Percentiles rank a stretch among this genome's conserved stretches.
phyloP scores from a whole-genome alignment of 1,284 basidiomycete species.

The Coriolopsis trogii region DNA sequence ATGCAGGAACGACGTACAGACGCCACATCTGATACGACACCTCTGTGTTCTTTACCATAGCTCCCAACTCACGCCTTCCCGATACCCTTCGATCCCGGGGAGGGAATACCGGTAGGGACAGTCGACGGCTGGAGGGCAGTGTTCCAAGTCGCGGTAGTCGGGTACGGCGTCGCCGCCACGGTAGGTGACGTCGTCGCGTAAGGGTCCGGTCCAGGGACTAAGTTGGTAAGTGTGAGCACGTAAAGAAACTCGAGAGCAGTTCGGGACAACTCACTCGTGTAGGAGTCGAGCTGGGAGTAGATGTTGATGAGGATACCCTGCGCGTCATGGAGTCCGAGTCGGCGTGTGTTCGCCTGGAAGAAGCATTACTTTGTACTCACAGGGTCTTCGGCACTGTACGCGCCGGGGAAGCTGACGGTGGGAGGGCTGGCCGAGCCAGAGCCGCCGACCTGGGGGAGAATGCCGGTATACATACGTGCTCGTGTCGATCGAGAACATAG shows the following conservation, averaged over 20 bases:
- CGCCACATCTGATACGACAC: background rate
- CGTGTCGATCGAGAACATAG: background rate
- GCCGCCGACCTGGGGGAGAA: slow-evolving; percentile 30
- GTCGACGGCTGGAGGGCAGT: slow-evolving; percentile 36
- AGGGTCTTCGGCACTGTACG: slow-evolving; percentile 46
- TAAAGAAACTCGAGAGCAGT: background rate
- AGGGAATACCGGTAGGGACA: slow-evolving; percentile 32
- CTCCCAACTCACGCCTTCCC: slow-evolving; percentile 14
- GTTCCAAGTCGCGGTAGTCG: slow-evolving; percentile 39
- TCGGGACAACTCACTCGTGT: slow-evolving; percentile 33
- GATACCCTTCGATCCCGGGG: slow-evolving; percentile 15
- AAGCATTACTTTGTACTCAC: slow-evolving; percentile 27
- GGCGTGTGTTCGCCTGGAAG: background rate
- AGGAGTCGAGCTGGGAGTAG: slow-evolving; percentile 41
- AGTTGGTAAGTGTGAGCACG: slow-evolving; percentile 1
- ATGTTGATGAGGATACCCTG: slow-evolving; percentile 43
- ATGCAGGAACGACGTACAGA: background rate
- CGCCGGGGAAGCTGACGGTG: slow-evolving; percentile 50
- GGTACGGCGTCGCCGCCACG: slow-evolving; percentile 34
- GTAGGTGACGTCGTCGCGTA: slow-evolving; percentile 33
- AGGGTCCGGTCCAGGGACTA: slow-evolving; percentile 48
- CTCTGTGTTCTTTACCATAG: background rate
- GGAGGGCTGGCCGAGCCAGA: slow-evolving; percentile 44
- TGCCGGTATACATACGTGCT: background rate
- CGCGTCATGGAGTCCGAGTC: background rate